Evolutionary conservation across 768 basidiomycete genomes (phyloP).

Genomic region (Sporobolomyces phaffii): DNA sequence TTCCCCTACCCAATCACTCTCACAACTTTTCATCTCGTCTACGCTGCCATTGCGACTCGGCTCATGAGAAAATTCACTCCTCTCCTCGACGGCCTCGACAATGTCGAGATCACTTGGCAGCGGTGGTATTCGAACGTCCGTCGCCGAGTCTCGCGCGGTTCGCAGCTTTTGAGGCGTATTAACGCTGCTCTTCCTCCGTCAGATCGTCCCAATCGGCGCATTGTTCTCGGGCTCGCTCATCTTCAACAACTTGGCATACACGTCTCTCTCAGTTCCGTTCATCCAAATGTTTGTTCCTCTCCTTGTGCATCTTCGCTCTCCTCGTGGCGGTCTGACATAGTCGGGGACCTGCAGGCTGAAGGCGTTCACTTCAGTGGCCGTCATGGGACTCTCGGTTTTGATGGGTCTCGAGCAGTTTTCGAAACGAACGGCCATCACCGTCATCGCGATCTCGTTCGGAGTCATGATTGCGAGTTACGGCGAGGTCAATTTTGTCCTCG

Average conservation of each 20-base stretch:
- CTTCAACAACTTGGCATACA: conserved; percentile 84
- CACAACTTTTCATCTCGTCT: conserved; percentile 38
- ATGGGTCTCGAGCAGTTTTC: conserved; percentile 83
- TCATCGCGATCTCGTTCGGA: conserved; percentile 81
- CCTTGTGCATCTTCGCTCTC: not conserved
- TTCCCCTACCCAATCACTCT: conserved; percentile 36
- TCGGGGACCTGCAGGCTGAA: conserved; percentile 44
- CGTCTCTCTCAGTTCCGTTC: conserved; percentile 85
- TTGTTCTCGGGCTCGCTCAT: conserved; percentile 88
- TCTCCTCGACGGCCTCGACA: conserved; percentile 69
- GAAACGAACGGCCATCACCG: conserved; percentile 68
- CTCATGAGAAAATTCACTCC: conserved; percentile 72
- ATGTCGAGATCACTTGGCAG: conserved; percentile 65
- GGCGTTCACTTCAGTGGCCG: conserved; percentile 67
- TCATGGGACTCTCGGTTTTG: conserved; percentile 55
- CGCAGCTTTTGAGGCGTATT: not conserved
- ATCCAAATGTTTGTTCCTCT: conserved; percentile 69
- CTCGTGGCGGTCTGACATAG: not conserved
- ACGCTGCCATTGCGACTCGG: conserved; percentile 68
- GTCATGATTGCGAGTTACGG: conserved; percentile 84
- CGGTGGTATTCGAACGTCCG: conserved; percentile 58
- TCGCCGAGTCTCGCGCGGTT: not conserved
- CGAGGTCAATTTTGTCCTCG: conserved; percentile 73
- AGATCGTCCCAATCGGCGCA: conserved; percentile 88
- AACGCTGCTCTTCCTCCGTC: not conserved